Evolutionary conservation across 768 basidiomycete genomes (phyloP).

Genomic region (Tremella mesenterica): DNA sequence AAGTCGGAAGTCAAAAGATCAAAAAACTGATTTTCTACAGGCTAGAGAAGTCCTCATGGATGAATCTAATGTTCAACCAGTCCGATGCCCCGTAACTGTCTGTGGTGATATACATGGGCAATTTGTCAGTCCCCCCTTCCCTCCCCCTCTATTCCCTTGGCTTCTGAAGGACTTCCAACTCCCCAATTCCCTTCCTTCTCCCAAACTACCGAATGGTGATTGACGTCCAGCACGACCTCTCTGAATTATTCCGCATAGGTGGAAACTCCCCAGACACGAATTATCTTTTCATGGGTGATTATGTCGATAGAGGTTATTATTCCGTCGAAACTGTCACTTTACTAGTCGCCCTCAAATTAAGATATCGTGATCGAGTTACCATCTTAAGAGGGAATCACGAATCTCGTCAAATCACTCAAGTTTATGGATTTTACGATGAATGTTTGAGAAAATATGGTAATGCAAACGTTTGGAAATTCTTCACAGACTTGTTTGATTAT

Average conservation of each 20-base stretch:
- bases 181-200: too few species aligned
- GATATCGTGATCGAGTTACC: conserved; percentile 96
- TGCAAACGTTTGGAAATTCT: conserved; percentile 98
- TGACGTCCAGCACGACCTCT: conserved; percentile 99
- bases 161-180: not conserved
- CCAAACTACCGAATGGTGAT: too few species aligned
- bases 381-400: conserved; percentile 98
- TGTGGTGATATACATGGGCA: conserved; percentile 99
- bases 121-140: conserved; percentile 63
- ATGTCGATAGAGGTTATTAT: conserved; percentile 98
- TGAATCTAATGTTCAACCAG: conserved; percentile 97
- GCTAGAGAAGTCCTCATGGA: conserved; percentile 98
- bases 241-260: conserved; percentile 95
- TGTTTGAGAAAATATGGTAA: conserved; percentile 99
- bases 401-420: conserved; percentile 98
- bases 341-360: conserved; percentile 90
- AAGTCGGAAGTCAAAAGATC: not conserved
- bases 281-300: conserved; percentile 99
- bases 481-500: conserved; percentile 97
- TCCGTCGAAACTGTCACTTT: conserved; percentile 98
- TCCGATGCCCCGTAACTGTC: conserved; percentile 96
- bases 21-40: conserved; percentile 47
- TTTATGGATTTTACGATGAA: conserved; percentile 99
- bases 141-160: conserved; percentile 8
- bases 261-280: conserved; percentile 99